Percentiles rank a stretch among this genome's conserved stretches.
phyloP scores from a whole-genome alignment of 2,329 filamentous ascomycete genomes.

The Juglanconis juglandina region DNA sequence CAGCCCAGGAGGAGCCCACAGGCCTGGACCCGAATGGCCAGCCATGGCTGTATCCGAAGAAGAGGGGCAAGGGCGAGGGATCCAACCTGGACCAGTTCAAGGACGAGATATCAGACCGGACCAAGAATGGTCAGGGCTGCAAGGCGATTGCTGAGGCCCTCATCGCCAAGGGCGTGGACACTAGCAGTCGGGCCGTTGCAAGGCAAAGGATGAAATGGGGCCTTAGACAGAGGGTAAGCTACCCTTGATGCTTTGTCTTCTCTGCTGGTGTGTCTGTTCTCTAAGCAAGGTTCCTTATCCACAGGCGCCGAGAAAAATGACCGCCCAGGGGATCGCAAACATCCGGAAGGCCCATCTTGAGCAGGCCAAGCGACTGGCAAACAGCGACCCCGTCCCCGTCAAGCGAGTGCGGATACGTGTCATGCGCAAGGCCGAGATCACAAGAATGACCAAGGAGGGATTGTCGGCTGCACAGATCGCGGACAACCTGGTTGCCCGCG shows the following conservation, averaged over 20 bases:
- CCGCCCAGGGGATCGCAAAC: slow-evolving; percentile 13
- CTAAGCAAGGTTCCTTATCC: background rate
- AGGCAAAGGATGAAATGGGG: slow-evolving; percentile 14
- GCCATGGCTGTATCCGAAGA: slow-evolving; percentile 13
- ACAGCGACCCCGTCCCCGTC: slow-evolving; percentile 4
- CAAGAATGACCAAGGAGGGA: slow-evolving; percentile 13
- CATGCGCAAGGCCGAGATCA: slow-evolving; percentile 15
- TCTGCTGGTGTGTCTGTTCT: background rate
- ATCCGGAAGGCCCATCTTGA: slow-evolving; percentile 14
- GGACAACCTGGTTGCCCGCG: slow-evolving; percentile 9
- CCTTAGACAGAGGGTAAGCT: slow-evolving; percentile 2
- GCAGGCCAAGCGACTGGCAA: slow-evolving; percentile 1
- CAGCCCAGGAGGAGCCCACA: background rate
- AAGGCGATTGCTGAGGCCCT: slow-evolving; percentile 9
- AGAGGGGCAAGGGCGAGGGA: background rate
- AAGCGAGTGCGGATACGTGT: slow-evolving; percentile 6
- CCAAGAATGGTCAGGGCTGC: slow-evolving; percentile 11
- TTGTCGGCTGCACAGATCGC: slow-evolving; percentile 6
- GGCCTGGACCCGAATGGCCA: slow-evolving; percentile 8
- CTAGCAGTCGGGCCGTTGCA: slow-evolving; percentile 9
- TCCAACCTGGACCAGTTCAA: slow-evolving; percentile 13
- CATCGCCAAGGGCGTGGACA: slow-evolving; percentile 10
- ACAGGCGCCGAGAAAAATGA: slow-evolving; percentile 8
- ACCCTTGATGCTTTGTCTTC: background rate
- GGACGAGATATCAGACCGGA: slow-evolving; percentile 8